Evolutionary conservation across 768 basidiomycete species (phyloP).

Genomic region (Leccinum rimulosum): DNA sequence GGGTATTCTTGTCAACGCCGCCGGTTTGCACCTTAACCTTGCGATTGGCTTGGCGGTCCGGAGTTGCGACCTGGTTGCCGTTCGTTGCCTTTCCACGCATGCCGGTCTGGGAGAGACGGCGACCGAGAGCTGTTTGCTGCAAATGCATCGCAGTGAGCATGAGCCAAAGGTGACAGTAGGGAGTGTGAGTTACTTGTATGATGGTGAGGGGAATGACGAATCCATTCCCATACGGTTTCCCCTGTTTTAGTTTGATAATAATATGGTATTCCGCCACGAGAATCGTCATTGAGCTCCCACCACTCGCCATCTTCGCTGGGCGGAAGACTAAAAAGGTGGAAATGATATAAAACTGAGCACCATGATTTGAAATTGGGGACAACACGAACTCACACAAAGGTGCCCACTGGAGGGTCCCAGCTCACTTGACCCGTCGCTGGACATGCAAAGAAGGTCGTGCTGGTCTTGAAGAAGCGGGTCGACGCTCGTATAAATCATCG

Average conservation of each 20-base stretch:
- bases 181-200: slow-evolving; percentile 61
- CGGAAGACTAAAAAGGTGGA: slow-evolving; percentile 57
- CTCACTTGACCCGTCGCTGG: slow-evolving; percentile 89
- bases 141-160: slow-evolving; percentile 8
- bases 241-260: slow-evolving; percentile 93
- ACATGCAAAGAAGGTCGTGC: slow-evolving; percentile 84
- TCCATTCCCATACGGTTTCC: slow-evolving; percentile 88
- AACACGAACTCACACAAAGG: slow-evolving; percentile 67
- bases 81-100: slow-evolving; percentile 23
- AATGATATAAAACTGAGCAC: slow-evolving; percentile 9
- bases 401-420: slow-evolving; percentile 90
- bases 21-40: slow-evolving; percentile 38
- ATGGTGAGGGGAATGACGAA: slow-evolving; percentile 91
- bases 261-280: slow-evolving; percentile 80
- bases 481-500: slow-evolving; percentile 9
- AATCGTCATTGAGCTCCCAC: slow-evolving; percentile 92
- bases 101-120: slow-evolving; percentile 61
- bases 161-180: neutral
- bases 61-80: slow-evolving; percentile 14
- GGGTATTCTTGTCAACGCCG: slow-evolving; percentile 32
- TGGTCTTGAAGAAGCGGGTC: slow-evolving; percentile 36
- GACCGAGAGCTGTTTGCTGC: slow-evolving; percentile 71
- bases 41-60: slow-evolving; percentile 35
- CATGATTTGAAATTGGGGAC: slow-evolving; percentile 15
- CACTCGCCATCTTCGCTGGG: slow-evolving; percentile 85